Conservation (phyloP, 768 basidiomycete species). For the Pleurotus tuoliensis region DNA sequence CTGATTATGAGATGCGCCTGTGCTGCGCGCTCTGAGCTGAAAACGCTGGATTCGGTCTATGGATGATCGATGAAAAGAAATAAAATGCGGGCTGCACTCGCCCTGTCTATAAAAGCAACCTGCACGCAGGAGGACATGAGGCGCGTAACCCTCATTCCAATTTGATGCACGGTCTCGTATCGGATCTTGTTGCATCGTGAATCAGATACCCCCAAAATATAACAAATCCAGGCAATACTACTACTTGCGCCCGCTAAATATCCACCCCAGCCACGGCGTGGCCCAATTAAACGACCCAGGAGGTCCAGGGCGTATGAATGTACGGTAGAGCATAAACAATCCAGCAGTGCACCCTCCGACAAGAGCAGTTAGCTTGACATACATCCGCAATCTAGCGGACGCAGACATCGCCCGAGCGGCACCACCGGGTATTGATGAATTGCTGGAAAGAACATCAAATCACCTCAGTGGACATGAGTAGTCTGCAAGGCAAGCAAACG, state of each 20-base stretch:
- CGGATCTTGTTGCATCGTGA: slow-evolving; percentile 5
- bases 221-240: neutral
- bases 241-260: slow-evolving; percentile 40
- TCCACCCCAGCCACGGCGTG: slow-evolving; percentile 63
- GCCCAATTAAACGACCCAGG: slow-evolving; percentile 49
- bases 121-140: slow-evolving; percentile 5
- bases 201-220: neutral
- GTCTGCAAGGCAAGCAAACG: slow-evolving; percentile 26
- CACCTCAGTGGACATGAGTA: slow-evolving; percentile 15
- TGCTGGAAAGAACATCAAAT: slow-evolving; percentile 31
- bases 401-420: slow-evolving; percentile 72
- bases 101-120: slow-evolving; percentile 1
- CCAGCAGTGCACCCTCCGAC: slow-evolving; percentile 74
- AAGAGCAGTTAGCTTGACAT: slow-evolving; percentile 68
- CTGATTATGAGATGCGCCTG: neutral
- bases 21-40: neutral
- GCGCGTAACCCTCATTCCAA: neutral
- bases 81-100: neutral
- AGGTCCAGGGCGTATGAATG: slow-evolving; percentile 54
- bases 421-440: slow-evolving; percentile 77
- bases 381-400: slow-evolving; percentile 64
- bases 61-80: slow-evolving; percentile 1
- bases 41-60: neutral
- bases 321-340: slow-evolving; percentile 66
- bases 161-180: neutral